phyloP scores from a whole-genome alignment of 495 filamentous ascomycete species.

The Penicillium bovifimosum region DNA sequence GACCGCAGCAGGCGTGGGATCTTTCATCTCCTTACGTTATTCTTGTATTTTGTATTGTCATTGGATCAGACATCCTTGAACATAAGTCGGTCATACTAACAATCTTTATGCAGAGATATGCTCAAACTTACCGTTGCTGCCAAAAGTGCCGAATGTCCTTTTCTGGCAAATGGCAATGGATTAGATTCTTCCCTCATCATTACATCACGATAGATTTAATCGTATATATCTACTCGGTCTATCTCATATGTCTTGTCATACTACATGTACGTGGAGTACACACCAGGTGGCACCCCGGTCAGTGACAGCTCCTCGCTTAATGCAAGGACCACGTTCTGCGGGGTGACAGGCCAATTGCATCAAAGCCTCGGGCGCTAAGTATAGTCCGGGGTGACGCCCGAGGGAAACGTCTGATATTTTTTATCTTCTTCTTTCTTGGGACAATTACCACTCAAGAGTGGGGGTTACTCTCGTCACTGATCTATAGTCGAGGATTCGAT shows the following conservation, averaged over 20 bases:
- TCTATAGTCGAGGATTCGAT: neutral
- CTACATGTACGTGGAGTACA: no score
- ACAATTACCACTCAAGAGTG: no score
- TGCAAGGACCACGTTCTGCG: conserved; percentile 4
- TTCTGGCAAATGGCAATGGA: no score
- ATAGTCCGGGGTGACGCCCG: neutral
- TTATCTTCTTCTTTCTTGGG: neutral
- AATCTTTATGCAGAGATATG: neutral
- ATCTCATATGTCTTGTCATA: neutral
- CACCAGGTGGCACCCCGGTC: neutral
- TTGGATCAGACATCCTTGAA: neutral
- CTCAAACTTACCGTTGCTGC: neutral
- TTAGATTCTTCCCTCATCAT: no score
- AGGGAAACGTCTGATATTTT: neutral
- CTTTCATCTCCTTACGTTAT: neutral
- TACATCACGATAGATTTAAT: no score
- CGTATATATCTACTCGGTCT: neutral
- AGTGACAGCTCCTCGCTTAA: conserved; percentile 6
- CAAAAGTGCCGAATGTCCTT: no score
- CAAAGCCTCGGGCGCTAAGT: neutral
- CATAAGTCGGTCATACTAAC: neutral
- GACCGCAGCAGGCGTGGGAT: no score
- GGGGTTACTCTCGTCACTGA: neutral
- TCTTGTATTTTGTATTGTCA: neutral
- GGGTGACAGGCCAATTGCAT: neutral